phyloP scores from a whole-genome alignment of 140 eudicot species.

The Senecio squalidus region DNA sequence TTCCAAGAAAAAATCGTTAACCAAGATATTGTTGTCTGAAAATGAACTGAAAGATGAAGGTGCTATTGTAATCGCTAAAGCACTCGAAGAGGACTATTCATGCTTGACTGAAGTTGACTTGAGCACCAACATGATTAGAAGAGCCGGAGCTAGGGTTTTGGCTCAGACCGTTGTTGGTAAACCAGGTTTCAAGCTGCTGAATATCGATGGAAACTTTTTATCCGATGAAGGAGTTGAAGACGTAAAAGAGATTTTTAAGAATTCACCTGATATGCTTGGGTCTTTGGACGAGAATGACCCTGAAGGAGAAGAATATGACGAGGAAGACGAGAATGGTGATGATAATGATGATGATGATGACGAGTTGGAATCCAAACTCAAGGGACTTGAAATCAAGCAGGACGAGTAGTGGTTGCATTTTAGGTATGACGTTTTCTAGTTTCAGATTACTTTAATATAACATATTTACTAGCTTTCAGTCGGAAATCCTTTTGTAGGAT shows the following conservation, averaged over 20 bases:
- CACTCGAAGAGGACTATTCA: constrained; percentile 38
- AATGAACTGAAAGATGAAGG: constrained; percentile 79
- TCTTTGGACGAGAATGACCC: constrained; percentile 57
- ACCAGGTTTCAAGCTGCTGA: constrained; percentile 44
- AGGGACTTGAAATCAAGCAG: constrained; percentile 47
- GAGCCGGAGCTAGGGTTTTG: constrained; percentile 60
- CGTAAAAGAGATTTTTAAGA: constrained; percentile 47
- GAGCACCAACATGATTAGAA: constrained; percentile 44
- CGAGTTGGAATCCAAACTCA: constrained; percentile 46
- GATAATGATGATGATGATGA: constrained; percentile 26
- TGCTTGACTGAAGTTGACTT: constrained; percentile 63
- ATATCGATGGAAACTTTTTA: constrained; percentile 56
- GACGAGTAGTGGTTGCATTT: constrained; percentile 29
- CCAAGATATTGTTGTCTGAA: constrained; percentile 51
- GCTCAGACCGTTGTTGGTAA: constrained; percentile 52
- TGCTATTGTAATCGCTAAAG: constrained; percentile 45
- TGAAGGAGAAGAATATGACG: constrained; percentile 46
- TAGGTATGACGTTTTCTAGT: constrained; percentile 18
- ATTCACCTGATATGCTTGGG: constrained; percentile 50
- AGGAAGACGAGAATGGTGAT: constrained; percentile 25
- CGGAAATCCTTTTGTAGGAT: constrained; percentile 16
- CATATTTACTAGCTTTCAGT: constrained; percentile 13
- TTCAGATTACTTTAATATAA: background rate
- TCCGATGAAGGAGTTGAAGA: constrained; percentile 85
- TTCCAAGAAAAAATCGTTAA: constrained; percentile 36